Conservation (phyloP, 768 basidiomycete species). For the Psilocybe cyanescens region DNA sequence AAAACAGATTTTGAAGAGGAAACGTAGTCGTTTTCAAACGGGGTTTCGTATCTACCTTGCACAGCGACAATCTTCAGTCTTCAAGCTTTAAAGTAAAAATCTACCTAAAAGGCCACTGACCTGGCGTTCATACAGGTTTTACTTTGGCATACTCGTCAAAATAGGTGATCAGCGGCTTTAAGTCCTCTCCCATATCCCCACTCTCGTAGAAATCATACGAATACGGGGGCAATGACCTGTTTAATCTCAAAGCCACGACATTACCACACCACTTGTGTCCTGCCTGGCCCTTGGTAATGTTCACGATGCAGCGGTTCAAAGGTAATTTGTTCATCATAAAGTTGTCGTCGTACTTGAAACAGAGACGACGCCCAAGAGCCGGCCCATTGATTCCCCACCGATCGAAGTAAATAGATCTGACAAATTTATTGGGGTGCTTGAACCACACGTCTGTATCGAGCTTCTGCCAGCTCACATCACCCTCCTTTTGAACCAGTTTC, state of each 20-base stretch:
- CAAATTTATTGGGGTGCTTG: neutral
- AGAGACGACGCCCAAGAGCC: neutral
- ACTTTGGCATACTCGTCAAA: neutral
- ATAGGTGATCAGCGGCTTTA: neutral
- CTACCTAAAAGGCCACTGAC: too few species aligned
- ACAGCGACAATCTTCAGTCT: too few species aligned
- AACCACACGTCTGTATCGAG: conserved; percentile 1
- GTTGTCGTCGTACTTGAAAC: conserved; percentile 6
- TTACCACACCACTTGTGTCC: conserved; percentile 7
- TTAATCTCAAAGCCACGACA: conserved; percentile 1
- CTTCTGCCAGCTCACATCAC: neutral
- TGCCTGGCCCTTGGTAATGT: neutral
- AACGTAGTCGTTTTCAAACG: too few species aligned
- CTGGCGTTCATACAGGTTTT: too few species aligned
- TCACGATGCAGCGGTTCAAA: conserved; percentile 2
- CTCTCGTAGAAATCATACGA: neutral
- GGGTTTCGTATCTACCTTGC: too few species aligned
- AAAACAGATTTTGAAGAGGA: too few species aligned
- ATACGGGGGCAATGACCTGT: neutral
- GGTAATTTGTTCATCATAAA: neutral
- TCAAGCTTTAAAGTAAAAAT: too few species aligned
- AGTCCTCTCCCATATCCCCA: conserved; percentile 4
- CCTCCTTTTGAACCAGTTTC: neutral
- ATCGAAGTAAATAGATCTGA: neutral
- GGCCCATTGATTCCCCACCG: conserved; percentile 3